Evolutionary conservation across 306 rosid species (phyloP), one percentile per base, ranked within the genome.

Genomic region (Glycyrrhiza uralensis): DNA sequence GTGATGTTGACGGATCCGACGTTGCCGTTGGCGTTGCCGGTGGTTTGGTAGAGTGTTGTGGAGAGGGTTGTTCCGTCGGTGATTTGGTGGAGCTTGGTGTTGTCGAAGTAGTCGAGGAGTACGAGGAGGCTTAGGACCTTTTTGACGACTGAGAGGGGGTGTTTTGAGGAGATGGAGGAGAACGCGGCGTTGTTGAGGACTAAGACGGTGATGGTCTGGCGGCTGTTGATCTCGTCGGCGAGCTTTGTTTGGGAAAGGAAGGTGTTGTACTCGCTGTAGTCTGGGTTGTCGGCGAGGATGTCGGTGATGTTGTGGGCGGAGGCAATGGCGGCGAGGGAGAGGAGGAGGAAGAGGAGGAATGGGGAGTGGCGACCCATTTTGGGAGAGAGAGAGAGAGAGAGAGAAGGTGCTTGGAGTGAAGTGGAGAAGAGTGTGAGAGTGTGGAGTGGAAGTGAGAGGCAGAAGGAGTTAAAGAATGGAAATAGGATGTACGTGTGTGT

Each of bases 271-370:
- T 68, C 67, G 72, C 87, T 79, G 83, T 91, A 94, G 32, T 87
- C 82, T 0, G 95, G 91, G 67, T 58, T 52, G 28, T 44, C 85
- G 0, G 85, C 55, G 62, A 94, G 99, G 44, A 94, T 89, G 23
- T 68, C 90, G 58, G 99, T 91, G 85, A 94, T 94, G 80, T 94
- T 91, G 86, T 94, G 99, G 83, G 85, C 96, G 41, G 92, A 77
- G 84, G 66, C 72, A 33, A 65, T 42, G 84, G 85, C 64, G 44
- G 68, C 12, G 15, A 70, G 0, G 50, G 78, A 11, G 75, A 81
- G 32, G 26, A 68, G 1, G 32, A 80, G 18, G 73, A 82, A 56
- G 42, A 76, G 8, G 45, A 72, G 7, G 50, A 33, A 6, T 12
- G 4, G 23, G 9, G 49, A 18, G 69, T 24, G 12, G 18, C 46